Conservation (phyloP, 1,284 basidiomycete species). For the Ceratobasidium sp. region DNA sequence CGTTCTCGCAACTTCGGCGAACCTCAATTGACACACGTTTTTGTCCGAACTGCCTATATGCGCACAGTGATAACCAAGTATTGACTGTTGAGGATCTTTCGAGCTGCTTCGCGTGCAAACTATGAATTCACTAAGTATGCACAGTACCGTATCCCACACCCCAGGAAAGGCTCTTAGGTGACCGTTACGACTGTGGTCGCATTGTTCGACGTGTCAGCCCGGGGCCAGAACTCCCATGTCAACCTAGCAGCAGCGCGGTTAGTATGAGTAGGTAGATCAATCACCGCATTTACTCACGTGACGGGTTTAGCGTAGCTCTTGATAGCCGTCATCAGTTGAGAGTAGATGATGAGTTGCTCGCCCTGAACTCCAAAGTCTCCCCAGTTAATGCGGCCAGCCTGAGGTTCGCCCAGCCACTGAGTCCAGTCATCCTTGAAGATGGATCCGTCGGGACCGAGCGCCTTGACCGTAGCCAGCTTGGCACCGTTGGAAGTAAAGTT, state of each 20-base stretch:
- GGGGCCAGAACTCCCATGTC: slow-evolving; percentile 44
- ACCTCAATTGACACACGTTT: too few relatives aligned
- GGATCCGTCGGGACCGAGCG: slow-evolving; percentile 34
- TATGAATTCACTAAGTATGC: background rate
- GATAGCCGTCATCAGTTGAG: slow-evolving; percentile 5
- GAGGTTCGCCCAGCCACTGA: slow-evolving; percentile 33
- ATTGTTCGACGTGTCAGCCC: slow-evolving; percentile 41
- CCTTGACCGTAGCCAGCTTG: slow-evolving; percentile 41
- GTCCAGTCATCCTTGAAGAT: slow-evolving; percentile 43
- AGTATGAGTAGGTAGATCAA: background rate
- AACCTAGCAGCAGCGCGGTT: slow-evolving; percentile 12
- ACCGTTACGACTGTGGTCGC: slow-evolving; percentile 33
- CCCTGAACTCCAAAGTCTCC: slow-evolving; percentile 13
- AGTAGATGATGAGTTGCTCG: slow-evolving; percentile 18
- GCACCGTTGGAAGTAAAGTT: slow-evolving; percentile 38
- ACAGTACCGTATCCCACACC: background rate
- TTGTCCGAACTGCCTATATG: too few relatives aligned
- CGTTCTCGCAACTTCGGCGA: too few relatives aligned
- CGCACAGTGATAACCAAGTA: too few relatives aligned
- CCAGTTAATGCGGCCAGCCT: slow-evolving; percentile 42
- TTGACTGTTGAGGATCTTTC: background rate
- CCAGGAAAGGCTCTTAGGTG: slow-evolving; percentile 8
- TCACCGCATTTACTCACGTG: slow-evolving; percentile 24
- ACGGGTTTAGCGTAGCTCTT: slow-evolving; percentile 38
- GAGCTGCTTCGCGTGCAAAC: background rate